Percentiles rank a stretch among this genome's conserved stretches.
Conservation (phyloP, 345 rosid genomes). For the Moringa oleifera region DNA sequence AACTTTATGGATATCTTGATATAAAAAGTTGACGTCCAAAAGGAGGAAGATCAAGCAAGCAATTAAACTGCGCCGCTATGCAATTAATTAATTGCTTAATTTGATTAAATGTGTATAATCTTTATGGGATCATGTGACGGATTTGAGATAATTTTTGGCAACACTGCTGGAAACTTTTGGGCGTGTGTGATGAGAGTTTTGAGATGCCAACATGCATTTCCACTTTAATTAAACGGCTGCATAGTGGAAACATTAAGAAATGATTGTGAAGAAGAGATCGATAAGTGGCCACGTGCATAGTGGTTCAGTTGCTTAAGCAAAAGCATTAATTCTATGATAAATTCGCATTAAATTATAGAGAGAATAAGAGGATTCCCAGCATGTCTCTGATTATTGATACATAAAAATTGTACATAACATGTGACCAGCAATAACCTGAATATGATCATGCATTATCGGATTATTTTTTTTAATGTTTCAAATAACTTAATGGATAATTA, state of each 20-base stretch:
- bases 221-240: no score
- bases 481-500: no score
- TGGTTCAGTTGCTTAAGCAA: background rate
- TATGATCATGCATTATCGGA: background rate
- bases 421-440: background rate
- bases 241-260: no score
- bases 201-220: background rate
- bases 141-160: conserved; percentile 8
- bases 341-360: background rate
- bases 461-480: no score
- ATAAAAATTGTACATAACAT: background rate
- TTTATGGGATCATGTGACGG: conserved; percentile 28
- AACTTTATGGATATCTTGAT: conserved; percentile 6
- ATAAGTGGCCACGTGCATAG: background rate
- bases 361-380: background rate
- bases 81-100: no score
- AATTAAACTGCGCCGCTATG: background rate
- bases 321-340: background rate
- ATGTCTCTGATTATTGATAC: background rate
- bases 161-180: background rate
- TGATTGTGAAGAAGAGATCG: no score
- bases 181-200: background rate
- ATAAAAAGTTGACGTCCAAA: background rate
- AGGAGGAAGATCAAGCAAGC: conserved; percentile 13
- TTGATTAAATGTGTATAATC: no score